Evolutionary conservation across 805 yeast genomes (phyloP).

Genomic region (Wickerhamiella qilinensis): DNA sequence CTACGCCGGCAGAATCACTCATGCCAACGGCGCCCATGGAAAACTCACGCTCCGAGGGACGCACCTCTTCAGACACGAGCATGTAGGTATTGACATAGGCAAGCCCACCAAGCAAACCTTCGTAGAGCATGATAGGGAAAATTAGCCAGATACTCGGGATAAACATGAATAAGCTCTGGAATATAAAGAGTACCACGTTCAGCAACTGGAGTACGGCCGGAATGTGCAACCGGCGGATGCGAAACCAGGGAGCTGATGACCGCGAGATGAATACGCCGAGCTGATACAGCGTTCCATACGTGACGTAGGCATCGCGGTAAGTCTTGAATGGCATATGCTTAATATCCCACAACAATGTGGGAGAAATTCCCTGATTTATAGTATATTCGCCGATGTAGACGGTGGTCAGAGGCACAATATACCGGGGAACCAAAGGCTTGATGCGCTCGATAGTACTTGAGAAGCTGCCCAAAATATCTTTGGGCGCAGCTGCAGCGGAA

Average conservation of each 20-base stretch:
- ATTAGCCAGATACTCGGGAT: conserved; percentile 47
- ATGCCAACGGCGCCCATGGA: conserved; percentile 72
- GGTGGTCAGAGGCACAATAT: conserved; percentile 66
- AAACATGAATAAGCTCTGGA: conserved; percentile 47
- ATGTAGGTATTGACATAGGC: conserved; percentile 81
- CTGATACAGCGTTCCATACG: conserved; percentile 81
- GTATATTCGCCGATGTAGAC: conserved; percentile 79
- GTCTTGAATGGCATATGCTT: conserved; percentile 50
- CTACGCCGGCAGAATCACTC: conserved; percentile 73
- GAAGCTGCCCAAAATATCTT: not conserved
- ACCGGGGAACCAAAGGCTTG: conserved; percentile 25
- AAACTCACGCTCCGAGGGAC: conserved; percentile 45
- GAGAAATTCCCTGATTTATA: conserved; percentile 84
- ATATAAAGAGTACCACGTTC: conserved; percentile 41
- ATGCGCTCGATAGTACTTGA: conserved; percentile 15
- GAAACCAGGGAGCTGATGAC: conserved; percentile 54
- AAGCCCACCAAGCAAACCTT: conserved; percentile 77
- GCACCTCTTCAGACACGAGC: conserved; percentile 47
- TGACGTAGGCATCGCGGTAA: conserved; percentile 77
- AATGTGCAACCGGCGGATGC: conserved; percentile 41
- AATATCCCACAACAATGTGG: conserved; percentile 68
- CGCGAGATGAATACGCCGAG: conserved; percentile 85
- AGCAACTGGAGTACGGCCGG: conserved; percentile 51
- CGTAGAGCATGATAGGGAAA: conserved; percentile 57
- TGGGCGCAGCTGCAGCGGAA: not conserved